phyloP scores from a whole-genome alignment of 2,329 filamentous ascomycete genomes.

The Pseudonectria foliicola region DNA sequence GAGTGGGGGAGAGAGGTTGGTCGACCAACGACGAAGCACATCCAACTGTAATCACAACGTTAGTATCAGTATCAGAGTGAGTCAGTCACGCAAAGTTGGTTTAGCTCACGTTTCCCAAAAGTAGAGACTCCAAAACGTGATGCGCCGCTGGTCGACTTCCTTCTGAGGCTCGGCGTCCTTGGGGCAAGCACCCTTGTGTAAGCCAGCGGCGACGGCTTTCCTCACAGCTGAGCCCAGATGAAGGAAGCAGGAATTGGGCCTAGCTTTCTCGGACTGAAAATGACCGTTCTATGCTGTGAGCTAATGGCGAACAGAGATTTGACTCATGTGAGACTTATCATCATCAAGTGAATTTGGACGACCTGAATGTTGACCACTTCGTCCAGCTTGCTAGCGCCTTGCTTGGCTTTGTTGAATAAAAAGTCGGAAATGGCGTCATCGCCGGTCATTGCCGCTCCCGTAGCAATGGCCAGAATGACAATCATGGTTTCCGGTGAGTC shows the following conservation, averaged over 20 bases:
- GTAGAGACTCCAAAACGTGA: slow-evolving; percentile 30
- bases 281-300: slow-evolving; percentile 26
- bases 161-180: slow-evolving; percentile 24
- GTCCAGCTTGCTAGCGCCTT: slow-evolving; percentile 28
- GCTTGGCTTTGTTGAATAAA: slow-evolving; percentile 36
- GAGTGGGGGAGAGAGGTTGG: slow-evolving; percentile 32
- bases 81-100: neutral
- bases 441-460: slow-evolving; percentile 30
- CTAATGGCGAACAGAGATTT: slow-evolving; percentile 2
- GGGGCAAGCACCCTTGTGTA: slow-evolving; percentile 34
- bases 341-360: slow-evolving; percentile 34
- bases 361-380: slow-evolving; percentile 38
- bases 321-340: slow-evolving; percentile 30
- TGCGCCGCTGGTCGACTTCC: slow-evolving; percentile 28
- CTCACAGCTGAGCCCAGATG: slow-evolving; percentile 32
- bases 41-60: slow-evolving; percentile 27
- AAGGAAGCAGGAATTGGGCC: slow-evolving; percentile 36
- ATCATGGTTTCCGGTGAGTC: slow-evolving; percentile 31
- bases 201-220: slow-evolving; percentile 35
- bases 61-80: neutral
- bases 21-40: slow-evolving; percentile 35
- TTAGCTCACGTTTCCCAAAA: slow-evolving; percentile 34
- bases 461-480: slow-evolving; percentile 30
- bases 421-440: slow-evolving; percentile 33
- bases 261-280: slow-evolving; percentile 36